A percentile compares a stretch with the other conserved stretches of the same genome.
phyloP scores from a whole-genome alignment of 768 basidiomycete genomes.

The Termitomyces sp. region DNA sequence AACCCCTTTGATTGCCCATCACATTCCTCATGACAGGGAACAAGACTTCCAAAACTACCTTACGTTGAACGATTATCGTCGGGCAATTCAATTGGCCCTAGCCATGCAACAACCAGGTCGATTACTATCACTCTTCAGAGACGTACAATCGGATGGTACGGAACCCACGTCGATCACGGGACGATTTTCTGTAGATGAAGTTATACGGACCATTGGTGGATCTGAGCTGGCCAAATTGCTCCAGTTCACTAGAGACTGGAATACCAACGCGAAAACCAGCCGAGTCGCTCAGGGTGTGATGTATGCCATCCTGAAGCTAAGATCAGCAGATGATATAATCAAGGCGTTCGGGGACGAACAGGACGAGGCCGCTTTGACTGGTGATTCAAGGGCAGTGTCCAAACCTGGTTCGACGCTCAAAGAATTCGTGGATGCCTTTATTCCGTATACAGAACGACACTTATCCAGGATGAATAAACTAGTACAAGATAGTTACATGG shows the following conservation, averaged over 20 bases:
- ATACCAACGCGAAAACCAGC: constrained; percentile 88
- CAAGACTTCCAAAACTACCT: constrained; percentile 95
- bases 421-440: constrained; percentile 79
- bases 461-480: constrained; percentile 79
- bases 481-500: constrained; percentile 92
- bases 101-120: constrained; percentile 93
- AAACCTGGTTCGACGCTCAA: constrained; percentile 40
- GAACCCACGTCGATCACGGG: constrained; percentile 56
- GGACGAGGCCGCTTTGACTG: constrained; percentile 27
- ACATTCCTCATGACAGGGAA: constrained; percentile 55
- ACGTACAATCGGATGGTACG: constrained; percentile 37
- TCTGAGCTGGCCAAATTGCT: constrained; percentile 80
- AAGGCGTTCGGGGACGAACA: constrained; percentile 54
- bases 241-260: constrained; percentile 87
- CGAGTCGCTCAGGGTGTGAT: constrained; percentile 81
- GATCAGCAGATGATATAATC: constrained; percentile 70
- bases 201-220: constrained; percentile 67
- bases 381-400: constrained; percentile 12
- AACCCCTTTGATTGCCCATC: neutral
- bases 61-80: constrained; percentile 81
- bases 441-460: constrained; percentile 96
- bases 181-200: constrained; percentile 70
- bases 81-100: constrained; percentile 88
- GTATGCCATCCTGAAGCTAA: constrained; percentile 75
- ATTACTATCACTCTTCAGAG: constrained; percentile 73